Evolutionary conservation across 257 asterid species (phyloP).

Genomic region (Forsythia viridissima): DNA sequence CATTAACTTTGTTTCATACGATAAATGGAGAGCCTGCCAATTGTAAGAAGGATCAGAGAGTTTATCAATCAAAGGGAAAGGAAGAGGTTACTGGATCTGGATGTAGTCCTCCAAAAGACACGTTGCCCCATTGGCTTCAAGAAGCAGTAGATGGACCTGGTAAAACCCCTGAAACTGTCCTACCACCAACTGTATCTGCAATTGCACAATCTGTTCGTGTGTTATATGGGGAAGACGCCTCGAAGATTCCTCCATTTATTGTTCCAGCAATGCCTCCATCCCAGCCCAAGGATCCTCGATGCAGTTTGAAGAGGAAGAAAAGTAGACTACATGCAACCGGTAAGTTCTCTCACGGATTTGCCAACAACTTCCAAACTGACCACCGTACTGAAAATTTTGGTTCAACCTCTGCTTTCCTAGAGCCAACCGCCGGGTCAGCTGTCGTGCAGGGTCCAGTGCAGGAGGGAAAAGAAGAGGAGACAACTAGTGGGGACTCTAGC

Average conservation of each 20-base stretch:
- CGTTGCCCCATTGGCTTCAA: constrained; percentile 54
- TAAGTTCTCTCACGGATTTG: constrained; percentile 23
- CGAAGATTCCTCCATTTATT: background rate
- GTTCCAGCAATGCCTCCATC: background rate
- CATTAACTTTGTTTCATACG: background rate
- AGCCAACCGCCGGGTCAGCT: constrained; percentile 16
- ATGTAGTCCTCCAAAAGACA: constrained; percentile 35
- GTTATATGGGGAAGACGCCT: constrained; percentile 56
- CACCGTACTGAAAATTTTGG: constrained; percentile 32
- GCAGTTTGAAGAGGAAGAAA: background rate
- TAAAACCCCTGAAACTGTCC: constrained; percentile 39
- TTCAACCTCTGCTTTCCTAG: constrained; percentile 23
- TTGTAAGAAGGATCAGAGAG: constrained; percentile 27
- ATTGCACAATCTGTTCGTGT: constrained; percentile 78
- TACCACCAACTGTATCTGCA: constrained; percentile 77
- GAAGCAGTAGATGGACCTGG: constrained; percentile 64
- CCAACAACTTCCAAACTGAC: constrained; percentile 22
- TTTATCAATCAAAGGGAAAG: constrained; percentile 52
- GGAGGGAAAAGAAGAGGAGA: constrained; percentile 14
- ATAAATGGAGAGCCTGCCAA: constrained; percentile 42
- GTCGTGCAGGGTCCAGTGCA: constrained; percentile 3
- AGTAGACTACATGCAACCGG: background rate
- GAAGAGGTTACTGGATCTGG: constrained; percentile 40
- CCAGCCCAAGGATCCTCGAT: background rate
- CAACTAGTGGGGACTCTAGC: constrained; percentile 49